These are phyloP conservation scores for Diaporthe sp. DNA, from an alignment of 2,329 filamentous ascomycete genomes.

Conservation along the genomic window DNA sequence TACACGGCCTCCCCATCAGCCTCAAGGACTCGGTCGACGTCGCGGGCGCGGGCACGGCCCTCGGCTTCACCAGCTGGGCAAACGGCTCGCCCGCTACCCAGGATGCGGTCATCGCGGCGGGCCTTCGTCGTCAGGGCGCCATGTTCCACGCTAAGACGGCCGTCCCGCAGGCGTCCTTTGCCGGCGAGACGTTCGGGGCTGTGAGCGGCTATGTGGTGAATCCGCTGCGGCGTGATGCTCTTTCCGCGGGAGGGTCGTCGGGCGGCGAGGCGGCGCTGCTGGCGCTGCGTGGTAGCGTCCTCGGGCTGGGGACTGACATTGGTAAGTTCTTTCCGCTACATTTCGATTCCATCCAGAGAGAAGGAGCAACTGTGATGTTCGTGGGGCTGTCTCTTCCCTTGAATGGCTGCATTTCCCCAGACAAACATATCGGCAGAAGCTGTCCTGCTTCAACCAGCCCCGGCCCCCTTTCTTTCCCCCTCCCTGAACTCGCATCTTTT, in stretches of 20 bases:
- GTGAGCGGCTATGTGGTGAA: slow-evolving; percentile 62
- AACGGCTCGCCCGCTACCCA: not conserved
- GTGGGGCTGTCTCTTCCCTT: no score
- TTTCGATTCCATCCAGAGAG: not conserved
- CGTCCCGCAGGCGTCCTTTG: slow-evolving; percentile 59
- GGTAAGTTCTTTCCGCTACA: slow-evolving; percentile 35
- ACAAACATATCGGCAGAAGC: not conserved
- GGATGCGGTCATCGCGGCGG: slow-evolving; percentile 59
- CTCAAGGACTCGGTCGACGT: slow-evolving; percentile 74
- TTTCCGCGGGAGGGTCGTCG: slow-evolving; percentile 74
- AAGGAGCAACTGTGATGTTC: not conserved
- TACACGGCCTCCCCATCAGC: slow-evolving; percentile 72
- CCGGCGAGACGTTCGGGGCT: slow-evolving; percentile 12
- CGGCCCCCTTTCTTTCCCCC: no score
- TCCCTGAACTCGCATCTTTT: no score
- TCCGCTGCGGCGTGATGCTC: slow-evolving; percentile 67
- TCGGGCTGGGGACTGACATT: slow-evolving; percentile 59
- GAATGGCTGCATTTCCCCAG: no score
- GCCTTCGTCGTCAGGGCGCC: slow-evolving; percentile 72
- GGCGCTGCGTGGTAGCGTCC: slow-evolving; percentile 49
- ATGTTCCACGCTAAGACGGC: slow-evolving; percentile 81
- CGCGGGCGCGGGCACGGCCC: slow-evolving; percentile 52
- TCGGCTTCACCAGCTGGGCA: slow-evolving; percentile 40
- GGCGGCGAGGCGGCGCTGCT: slow-evolving; percentile 67
- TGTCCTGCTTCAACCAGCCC: no score